Base-by-base conservation (phyloP, 176 grass and related monocot genomes). In the Cenchrus fungigraminus region DNA sequence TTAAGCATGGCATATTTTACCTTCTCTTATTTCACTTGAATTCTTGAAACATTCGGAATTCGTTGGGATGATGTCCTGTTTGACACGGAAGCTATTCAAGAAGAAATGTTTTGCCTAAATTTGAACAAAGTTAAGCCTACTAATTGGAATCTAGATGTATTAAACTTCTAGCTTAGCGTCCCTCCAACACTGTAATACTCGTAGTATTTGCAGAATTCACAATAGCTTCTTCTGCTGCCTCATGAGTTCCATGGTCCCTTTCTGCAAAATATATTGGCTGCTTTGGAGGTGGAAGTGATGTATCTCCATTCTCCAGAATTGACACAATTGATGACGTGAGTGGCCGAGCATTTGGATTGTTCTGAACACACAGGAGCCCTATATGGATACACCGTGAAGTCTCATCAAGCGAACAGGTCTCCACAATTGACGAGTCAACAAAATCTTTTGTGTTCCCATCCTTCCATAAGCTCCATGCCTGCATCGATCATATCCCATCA, bases 401-500 rank as follows among this genome's bases (percentile, higher is more conserved):
- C 49, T 74, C 49, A 34, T 54, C 49, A 74, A 54, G 71, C 3
- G 71, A 54, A 54, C 49, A 74, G 54, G 0, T 54, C 28, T 54
- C 49, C 71, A 54, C 49, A 54, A 74, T 74, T 28, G 71, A 53
- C 4, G 28, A 2, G 14, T 74, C 71, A 54, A 74, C 71, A 74
- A 74, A 54, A 54, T 74, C 71, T 17, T 34, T 32, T 74, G 49
- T 2, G 0, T 74, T 74, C 14, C 71, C 49, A 19, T 74, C 49
- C 49, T 74, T 74, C 71, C 71, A 74, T 54, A 54, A 54, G 3
- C 28, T 54, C 71, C 71, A 74, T 32, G 71, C 71, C 71, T 74
- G 71, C 47, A 54, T 34, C 14, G 14, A 54, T 16, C 25, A 74
- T 53, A 10, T 53, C n/a, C 46, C 25, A 74, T 53, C 46, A 54